Conservation (phyloP, 208 protist species). For the Trypanosomatidae sp. region DNA sequence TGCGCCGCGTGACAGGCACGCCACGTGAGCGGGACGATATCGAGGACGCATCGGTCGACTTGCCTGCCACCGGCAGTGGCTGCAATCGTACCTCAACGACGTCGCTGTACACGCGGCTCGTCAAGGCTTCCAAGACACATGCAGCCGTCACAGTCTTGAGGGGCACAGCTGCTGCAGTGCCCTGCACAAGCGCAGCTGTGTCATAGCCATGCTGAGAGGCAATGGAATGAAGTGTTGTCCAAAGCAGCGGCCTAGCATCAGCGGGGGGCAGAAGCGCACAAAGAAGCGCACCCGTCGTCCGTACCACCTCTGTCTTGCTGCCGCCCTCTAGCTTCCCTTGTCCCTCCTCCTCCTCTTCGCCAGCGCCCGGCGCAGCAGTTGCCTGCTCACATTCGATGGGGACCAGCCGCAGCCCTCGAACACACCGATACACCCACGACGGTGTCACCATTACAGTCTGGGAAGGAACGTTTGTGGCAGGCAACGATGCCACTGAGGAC, state of each 20-base stretch:
- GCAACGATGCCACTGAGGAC: neutral
- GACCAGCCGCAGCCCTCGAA: slow-evolving; percentile 29
- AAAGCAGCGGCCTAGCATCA: slow-evolving; percentile 44
- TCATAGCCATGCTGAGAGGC: slow-evolving; percentile 36
- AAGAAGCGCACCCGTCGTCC: slow-evolving; percentile 27
- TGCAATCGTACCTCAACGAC: slow-evolving; percentile 32
- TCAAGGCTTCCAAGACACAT: slow-evolving; percentile 12
- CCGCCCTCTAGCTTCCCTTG: neutral
- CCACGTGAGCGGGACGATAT: slow-evolving; percentile 12
- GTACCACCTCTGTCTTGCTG: slow-evolving; percentile 3
- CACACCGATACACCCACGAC: slow-evolving; percentile 22
- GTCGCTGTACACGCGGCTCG: slow-evolving; percentile 16
- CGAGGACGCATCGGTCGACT: neutral
- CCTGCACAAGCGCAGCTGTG: slow-evolving; percentile 11
- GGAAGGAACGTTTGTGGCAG: neutral
- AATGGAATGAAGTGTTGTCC: slow-evolving; percentile 34
- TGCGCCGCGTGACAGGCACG: slow-evolving; percentile 5
- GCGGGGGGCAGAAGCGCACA: slow-evolving; percentile 40
- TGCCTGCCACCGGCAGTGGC: neutral
- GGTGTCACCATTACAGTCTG: slow-evolving; percentile 14
- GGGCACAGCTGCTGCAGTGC: neutral
- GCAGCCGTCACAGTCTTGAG: slow-evolving; percentile 9
- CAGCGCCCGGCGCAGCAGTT: neutral
- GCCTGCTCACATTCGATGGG: slow-evolving; percentile 3
- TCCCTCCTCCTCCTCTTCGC: neutral